Evolutionary conservation across 129 eudicot genomes (phyloP).

Genomic region (Saposhnikovia divaricata): DNA sequence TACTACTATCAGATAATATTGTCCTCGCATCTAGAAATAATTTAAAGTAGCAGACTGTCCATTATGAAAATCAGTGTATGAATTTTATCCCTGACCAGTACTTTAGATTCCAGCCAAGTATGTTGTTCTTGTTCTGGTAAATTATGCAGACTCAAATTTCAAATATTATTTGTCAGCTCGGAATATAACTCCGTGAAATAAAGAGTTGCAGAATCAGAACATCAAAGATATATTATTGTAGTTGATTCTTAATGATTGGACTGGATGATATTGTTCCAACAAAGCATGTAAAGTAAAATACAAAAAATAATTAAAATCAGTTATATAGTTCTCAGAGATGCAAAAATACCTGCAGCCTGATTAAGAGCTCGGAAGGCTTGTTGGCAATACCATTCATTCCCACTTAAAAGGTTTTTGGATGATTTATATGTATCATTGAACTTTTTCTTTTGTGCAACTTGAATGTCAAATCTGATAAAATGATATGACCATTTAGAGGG

Average conservation of each 20-base stretch:
- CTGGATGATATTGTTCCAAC: neutral
- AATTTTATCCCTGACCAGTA: neutral
- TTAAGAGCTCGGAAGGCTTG: constrained; percentile 94
- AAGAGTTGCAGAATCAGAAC: neutral
- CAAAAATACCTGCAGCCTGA: constrained; percentile 83
- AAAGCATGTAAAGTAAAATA: neutral
- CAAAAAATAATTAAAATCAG: neutral
- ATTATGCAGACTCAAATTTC: neutral
- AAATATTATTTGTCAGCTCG: neutral
- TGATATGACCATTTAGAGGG: constrained; percentile 13
- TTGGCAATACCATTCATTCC: constrained; percentile 92
- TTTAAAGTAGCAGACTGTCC: neutral
- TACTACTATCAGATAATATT: neutral
- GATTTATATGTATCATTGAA: constrained; percentile 58
- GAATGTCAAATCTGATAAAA: constrained; percentile 57
- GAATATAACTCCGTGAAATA: neutral
- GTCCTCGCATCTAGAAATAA: neutral
- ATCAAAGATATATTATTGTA: neutral
- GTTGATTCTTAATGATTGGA: neutral
- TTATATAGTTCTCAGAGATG: neutral
- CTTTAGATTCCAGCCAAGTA: neutral
- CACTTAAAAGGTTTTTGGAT: constrained; percentile 67
- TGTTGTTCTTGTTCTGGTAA: neutral
- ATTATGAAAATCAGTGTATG: neutral
- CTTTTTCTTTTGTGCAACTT: constrained; percentile 82